These are phyloP conservation scores for Avena atlantica DNA, from an alignment of 176 grass and related monocot genomes.

Conservation along the genomic window DNA sequence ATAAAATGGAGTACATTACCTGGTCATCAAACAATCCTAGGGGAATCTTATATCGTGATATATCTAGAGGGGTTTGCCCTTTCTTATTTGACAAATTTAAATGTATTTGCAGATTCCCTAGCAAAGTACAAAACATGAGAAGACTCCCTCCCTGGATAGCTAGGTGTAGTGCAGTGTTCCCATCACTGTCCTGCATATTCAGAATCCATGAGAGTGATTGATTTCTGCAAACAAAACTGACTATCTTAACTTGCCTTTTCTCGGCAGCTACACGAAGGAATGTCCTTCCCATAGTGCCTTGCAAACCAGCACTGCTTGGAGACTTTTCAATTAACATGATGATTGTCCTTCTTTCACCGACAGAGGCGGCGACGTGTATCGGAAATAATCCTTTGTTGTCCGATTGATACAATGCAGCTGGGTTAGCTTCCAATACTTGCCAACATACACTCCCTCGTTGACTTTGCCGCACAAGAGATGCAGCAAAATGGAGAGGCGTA, in stretches of 20 bases:
- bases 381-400: constrained; percentile 5
- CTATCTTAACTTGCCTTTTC: background rate
- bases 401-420: constrained; percentile 18
- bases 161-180: constrained; percentile 23
- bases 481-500: constrained; percentile 18
- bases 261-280: constrained; percentile 22
- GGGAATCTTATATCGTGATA: background rate
- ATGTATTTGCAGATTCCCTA: background rate
- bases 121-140: background rate
- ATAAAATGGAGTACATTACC: background rate
- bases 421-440: constrained; percentile 15
- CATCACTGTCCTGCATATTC: constrained; percentile 20
- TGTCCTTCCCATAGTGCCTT: constrained; percentile 17
- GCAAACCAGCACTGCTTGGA: background rate
- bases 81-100: constrained; percentile 11
- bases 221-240: constrained; percentile 17
- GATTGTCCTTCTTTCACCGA: background rate
- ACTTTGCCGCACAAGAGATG: constrained; percentile 1
- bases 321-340: background rate
- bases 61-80: constrained; percentile 21
- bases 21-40: background rate
- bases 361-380: constrained; percentile 15
- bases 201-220: constrained; percentile 7
- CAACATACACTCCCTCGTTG: constrained; percentile 19
- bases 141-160: constrained; percentile 21